These are phyloP conservation scores for Aspergillus sergii DNA, from an alignment of 2,329 filamentous ascomycete genomes.

Conservation along the genomic window DNA sequence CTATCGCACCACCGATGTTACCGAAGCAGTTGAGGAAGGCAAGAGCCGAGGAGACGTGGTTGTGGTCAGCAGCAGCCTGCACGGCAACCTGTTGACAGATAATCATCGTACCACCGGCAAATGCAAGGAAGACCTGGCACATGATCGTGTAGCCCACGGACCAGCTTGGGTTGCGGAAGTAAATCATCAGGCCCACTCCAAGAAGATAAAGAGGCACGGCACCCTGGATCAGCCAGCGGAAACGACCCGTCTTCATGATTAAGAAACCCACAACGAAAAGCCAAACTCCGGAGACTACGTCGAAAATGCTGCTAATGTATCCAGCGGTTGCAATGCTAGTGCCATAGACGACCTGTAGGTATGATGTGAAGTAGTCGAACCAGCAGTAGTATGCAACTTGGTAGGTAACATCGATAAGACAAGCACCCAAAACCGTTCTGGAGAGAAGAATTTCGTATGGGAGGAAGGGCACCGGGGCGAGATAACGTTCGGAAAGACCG, in stretches of 20 bases:
- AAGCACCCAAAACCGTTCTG: slow-evolving; percentile 29
- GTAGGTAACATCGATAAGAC: slow-evolving; percentile 27
- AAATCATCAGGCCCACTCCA: slow-evolving; percentile 54
- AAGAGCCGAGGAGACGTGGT: slow-evolving; percentile 55
- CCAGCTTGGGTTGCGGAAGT: slow-evolving; percentile 51
- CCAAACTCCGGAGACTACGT: slow-evolving; percentile 58
- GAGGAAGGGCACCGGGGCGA: slow-evolving; percentile 41
- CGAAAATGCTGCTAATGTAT: slow-evolving; percentile 52
- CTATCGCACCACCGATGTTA: slow-evolving; percentile 36
- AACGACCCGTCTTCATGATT: slow-evolving; percentile 51
- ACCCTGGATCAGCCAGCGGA: slow-evolving; percentile 53
- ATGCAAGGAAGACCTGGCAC: slow-evolving; percentile 58
- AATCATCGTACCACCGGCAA: slow-evolving; percentile 53
- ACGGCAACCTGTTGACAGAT: slow-evolving; percentile 57
- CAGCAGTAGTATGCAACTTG: slow-evolving; percentile 25
- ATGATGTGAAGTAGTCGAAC: slow-evolving; percentile 35
- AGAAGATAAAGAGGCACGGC: slow-evolving; percentile 53
- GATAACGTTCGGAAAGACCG: slow-evolving; percentile 53
- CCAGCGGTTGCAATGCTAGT: slow-evolving; percentile 32
- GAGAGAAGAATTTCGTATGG: slow-evolving; percentile 42
- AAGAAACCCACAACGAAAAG: slow-evolving; percentile 56
- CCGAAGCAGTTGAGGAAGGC: slow-evolving; percentile 45
- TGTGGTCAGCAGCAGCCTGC: slow-evolving; percentile 54
- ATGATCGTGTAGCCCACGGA: slow-evolving; percentile 55
- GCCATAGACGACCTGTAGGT: slow-evolving; percentile 39